Evolutionary conservation across 441 rosid species (phyloP).

Genomic region (Francoa sonchifolia): DNA sequence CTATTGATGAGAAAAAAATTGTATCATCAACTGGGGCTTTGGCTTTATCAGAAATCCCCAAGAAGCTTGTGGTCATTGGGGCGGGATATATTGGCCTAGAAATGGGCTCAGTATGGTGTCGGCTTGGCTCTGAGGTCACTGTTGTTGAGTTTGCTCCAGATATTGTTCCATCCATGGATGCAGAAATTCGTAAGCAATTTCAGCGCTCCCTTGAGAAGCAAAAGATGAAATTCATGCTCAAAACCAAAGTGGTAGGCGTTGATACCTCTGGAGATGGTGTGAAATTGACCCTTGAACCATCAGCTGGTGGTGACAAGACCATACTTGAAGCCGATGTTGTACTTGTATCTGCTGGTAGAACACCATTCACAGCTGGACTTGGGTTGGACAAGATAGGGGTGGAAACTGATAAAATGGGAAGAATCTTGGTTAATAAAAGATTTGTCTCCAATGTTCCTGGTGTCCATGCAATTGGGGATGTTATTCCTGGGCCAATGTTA

Average conservation of each 20-base stretch:
- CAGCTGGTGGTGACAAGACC: constrained; percentile 79
- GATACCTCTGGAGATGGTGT: constrained; percentile 67
- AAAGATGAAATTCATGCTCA: constrained; percentile 94
- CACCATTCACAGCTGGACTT: constrained; percentile 81
- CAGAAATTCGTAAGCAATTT: constrained; percentile 87
- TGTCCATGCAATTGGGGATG: constrained; percentile 89
- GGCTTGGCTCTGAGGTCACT: constrained; percentile 90
- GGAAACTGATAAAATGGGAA: constrained; percentile 79
- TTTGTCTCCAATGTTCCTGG: constrained; percentile 73
- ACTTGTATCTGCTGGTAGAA: constrained; percentile 89
- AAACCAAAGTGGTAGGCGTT: constrained; percentile 85
- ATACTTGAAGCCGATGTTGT: constrained; percentile 86
- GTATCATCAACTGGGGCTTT: constrained; percentile 99
- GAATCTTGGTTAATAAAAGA: constrained; percentile 68
- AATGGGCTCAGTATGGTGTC: constrained; percentile 96
- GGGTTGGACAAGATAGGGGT: constrained; percentile 84
- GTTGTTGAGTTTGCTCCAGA: constrained; percentile 97
- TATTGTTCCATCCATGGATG: constrained; percentile 93
- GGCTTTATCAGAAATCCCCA: constrained; percentile 61
- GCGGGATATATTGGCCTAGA: constrained; percentile 98
- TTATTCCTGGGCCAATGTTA: constrained; percentile 93
- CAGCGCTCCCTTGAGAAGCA: constrained; percentile 90
- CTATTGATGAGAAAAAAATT: constrained; percentile 84
- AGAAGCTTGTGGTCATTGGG: constrained; percentile 87
- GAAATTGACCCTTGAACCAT: constrained; percentile 73